phyloP scores from a whole-genome alignment of 495 filamentous ascomycete genomes.

The Neurospora africana region DNA sequence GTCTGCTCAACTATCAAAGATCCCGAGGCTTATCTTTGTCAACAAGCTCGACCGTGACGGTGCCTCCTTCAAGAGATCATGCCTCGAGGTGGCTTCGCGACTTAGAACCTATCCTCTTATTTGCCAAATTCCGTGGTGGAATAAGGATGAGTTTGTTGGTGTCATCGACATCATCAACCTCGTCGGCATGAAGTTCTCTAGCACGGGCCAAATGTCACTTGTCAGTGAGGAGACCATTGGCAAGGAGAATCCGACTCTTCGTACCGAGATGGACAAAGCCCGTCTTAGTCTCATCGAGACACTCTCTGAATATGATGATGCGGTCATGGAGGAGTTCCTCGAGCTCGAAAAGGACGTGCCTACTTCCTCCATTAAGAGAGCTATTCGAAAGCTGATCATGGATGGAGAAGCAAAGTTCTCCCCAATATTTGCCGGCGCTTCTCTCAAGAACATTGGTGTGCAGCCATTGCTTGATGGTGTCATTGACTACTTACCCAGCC shows the following conservation, averaged over 20 bases:
- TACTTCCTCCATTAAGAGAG: constrained; percentile 51
- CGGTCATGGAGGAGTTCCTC: constrained; percentile 73
- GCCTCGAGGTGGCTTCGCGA: constrained; percentile 71
- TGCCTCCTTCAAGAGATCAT: constrained; percentile 76
- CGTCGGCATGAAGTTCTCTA: constrained; percentile 39
- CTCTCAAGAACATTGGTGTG: constrained; percentile 88
- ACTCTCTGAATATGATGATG: constrained; percentile 78
- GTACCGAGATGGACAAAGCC: constrained; percentile 64
- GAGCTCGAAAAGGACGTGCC: constrained; percentile 66
- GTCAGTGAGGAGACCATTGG: constrained; percentile 41
- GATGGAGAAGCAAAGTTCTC: constrained; percentile 54
- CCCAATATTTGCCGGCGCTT: constrained; percentile 85
- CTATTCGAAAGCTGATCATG: constrained; percentile 63
- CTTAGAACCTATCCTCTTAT: constrained; percentile 79
- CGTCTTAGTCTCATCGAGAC: constrained; percentile 68
- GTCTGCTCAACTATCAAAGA: constrained; percentile 74
- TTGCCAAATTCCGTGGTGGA: constrained; percentile 93
- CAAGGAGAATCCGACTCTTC: constrained; percentile 35
- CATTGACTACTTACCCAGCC: constrained; percentile 75
- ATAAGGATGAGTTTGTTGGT: constrained; percentile 64
- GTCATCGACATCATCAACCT: constrained; percentile 69
- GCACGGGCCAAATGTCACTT: constrained; percentile 35
- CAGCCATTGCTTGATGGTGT: constrained; percentile 87
- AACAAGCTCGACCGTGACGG: constrained; percentile 97
- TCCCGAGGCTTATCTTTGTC: constrained; percentile 79